Evolutionary conservation across 148 eudicot genomes (phyloP), one percentile per base, ranked within the genome.

Genomic region (Salicornia ramosissima): DNA sequence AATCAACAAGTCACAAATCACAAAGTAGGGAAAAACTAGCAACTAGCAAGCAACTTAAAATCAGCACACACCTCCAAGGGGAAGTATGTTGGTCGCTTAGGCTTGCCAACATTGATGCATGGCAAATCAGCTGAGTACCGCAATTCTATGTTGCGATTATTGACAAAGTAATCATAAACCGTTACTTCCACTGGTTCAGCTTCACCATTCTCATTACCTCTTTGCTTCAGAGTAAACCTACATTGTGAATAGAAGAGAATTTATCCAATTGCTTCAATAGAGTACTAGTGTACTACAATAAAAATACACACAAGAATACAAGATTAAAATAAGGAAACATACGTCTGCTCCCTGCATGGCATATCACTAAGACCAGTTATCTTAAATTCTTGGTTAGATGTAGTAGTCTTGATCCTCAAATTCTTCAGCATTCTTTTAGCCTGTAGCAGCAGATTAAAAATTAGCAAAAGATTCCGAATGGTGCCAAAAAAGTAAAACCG

Each of bases 71-170:
- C 98, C 94, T 93, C 98, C 18, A 93, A 8, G 1, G 98, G 98
- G 58, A 93, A 74, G 79, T 55, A 90, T 7, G 92, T 90, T 0
- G 98, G 96, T 6, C 86, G 79, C 79, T 94, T 94, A 3, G 97
- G 95, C 72, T 87, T 94, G 42, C 98, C 98, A 43, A 90, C 97
- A 74, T 94, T 94, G 22, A 94, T 88, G 75, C 98, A 94, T 0
- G 98, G 98, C n/a, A 90, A 57, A 39, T 88, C 88, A 66, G 80
- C 92, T 49, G 97, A 94, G 70, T 88, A 88, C 0, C 88, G 85
- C 80, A 94, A 66, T 12, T 84, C 83, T 15, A 90, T 87, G 3
- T 87, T 73, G 47, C 97, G 92, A 46, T 79, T 30, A 25, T 88
- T 88, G 2, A 88, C 91, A 72, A 88, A 94, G 68, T 94, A 94